Evolutionary conservation across 1,284 basidiomycete genomes (phyloP).

Genomic region (Puccinia novopanici): DNA sequence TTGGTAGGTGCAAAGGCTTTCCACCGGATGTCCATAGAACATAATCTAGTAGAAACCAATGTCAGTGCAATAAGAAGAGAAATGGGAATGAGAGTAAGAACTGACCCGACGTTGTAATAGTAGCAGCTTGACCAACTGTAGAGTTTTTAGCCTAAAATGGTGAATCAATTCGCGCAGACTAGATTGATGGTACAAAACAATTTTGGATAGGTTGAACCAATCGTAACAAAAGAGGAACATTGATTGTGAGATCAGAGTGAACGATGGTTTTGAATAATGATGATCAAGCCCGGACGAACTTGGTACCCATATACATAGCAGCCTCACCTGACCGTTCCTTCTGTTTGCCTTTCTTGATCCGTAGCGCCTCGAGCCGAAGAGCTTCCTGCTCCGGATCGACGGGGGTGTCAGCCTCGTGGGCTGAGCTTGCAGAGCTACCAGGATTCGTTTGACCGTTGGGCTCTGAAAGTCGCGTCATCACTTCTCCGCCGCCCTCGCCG

Average conservation of each 20-base stretch:
- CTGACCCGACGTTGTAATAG: constrained; percentile 81
- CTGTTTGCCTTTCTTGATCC: constrained; percentile 46
- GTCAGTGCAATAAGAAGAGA: constrained; percentile 15
- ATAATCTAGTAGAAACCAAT: constrained; percentile 69
- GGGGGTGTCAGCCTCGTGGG: constrained; percentile 54
- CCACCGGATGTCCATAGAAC: constrained; percentile 96
- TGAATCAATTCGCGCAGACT: constrained; percentile 89
- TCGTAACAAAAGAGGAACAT: not conserved
- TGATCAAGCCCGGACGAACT: constrained; percentile 39
- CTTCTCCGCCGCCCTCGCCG: constrained; percentile 54
- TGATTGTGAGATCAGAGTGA: not conserved
- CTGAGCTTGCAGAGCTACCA: constrained; percentile 50
- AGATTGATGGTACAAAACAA: constrained; percentile 66
- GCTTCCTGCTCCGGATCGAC: constrained; percentile 8
- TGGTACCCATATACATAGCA: constrained; percentile 51
- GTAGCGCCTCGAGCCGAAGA: constrained; percentile 2
- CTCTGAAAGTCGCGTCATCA: constrained; percentile 57
- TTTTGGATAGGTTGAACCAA: not conserved
- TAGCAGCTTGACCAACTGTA: constrained; percentile 91
- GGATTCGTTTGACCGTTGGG: constrained; percentile 59
- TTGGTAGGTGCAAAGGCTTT: constrained; percentile 93
- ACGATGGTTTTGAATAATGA: not conserved
- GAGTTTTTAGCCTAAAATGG: constrained; percentile 86
- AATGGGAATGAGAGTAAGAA: constrained; percentile 4
- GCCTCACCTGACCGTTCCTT: constrained; percentile 54